Percentiles rank a stretch among this genome's conserved stretches.
Evolutionary conservation across 331 rosid genomes (phyloP).

Genomic region (Rhamnella rubrinervis): DNA sequence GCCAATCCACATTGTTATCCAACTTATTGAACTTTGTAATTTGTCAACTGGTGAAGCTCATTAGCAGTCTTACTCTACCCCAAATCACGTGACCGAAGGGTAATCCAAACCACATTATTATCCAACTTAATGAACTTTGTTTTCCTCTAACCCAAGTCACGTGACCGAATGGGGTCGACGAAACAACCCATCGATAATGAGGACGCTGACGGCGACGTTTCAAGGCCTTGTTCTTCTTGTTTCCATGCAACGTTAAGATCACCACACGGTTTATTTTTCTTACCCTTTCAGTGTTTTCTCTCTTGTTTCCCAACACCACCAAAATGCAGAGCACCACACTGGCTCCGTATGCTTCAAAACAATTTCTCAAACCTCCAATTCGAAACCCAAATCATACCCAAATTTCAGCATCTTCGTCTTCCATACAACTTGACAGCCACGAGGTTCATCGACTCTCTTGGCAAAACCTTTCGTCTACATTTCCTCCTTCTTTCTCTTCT

Average conservation of each 20-base stretch:
- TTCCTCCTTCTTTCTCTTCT: constrained; percentile 30
- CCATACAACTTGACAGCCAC: constrained; percentile 1
- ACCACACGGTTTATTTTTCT: neutral
- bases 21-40: too few species aligned
- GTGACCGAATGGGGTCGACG: too few species aligned
- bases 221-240: neutral
- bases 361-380: constrained; percentile 24
- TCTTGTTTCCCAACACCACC: neutral
- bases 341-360: constrained; percentile 22
- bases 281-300: neutral
- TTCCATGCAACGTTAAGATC: constrained; percentile 27
- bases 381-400: constrained; percentile 1
- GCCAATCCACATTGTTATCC: neutral
- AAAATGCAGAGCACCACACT: constrained; percentile 29
- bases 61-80: too few species aligned
- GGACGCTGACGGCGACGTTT: neutral
- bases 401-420: constrained; percentile 1
- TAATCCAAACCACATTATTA: too few species aligned
- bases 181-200: neutral
- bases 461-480: constrained; percentile 20
- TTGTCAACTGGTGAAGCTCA: too few species aligned
- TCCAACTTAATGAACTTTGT: too few species aligned
- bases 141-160: too few species aligned
- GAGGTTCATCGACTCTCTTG: constrained; percentile 15
- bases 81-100: too few species aligned